These are phyloP conservation scores for Ceratobasidium sp. DNA, from an alignment of 1,284 basidiomycete species.

Conservation along the genomic window DNA sequence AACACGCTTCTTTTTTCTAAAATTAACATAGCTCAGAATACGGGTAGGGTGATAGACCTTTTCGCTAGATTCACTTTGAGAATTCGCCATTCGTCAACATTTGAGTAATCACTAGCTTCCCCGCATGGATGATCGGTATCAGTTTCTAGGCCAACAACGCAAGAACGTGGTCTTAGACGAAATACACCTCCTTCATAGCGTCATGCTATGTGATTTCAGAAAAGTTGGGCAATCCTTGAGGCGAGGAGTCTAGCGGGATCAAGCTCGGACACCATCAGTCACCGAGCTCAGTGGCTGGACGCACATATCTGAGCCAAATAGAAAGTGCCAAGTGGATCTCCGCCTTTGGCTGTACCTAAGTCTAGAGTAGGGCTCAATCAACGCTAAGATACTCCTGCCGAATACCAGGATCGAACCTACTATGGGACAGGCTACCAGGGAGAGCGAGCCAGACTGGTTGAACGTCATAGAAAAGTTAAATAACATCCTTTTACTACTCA, in stretches of 20 bases:
- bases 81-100: constrained; percentile 34
- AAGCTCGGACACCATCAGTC: neutral
- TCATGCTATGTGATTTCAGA: constrained; percentile 30
- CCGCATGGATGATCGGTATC: constrained; percentile 33
- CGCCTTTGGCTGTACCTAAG: constrained; percentile 25
- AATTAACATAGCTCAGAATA: too few relatives aligned
- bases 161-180: neutral
- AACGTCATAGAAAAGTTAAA: constrained; percentile 34
- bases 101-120: constrained; percentile 35
- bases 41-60: too few relatives aligned
- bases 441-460: constrained; percentile 34
- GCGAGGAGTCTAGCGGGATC: constrained; percentile 5
- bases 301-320: constrained; percentile 35
- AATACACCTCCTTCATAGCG: constrained; percentile 32
- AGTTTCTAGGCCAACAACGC: constrained; percentile 10
- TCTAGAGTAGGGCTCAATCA: neutral
- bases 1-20: too few relatives aligned
- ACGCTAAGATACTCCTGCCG: neutral
- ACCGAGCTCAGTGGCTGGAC: neutral
- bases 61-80: constrained; percentile 32
- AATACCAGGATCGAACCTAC: neutral
- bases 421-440: constrained; percentile 31
- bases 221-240: constrained; percentile 29
- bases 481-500: too few relatives aligned
- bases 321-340: constrained; percentile 29